phyloP scores from a whole-genome alignment of 345 rosid species.

The Heritiera littoralis region DNA sequence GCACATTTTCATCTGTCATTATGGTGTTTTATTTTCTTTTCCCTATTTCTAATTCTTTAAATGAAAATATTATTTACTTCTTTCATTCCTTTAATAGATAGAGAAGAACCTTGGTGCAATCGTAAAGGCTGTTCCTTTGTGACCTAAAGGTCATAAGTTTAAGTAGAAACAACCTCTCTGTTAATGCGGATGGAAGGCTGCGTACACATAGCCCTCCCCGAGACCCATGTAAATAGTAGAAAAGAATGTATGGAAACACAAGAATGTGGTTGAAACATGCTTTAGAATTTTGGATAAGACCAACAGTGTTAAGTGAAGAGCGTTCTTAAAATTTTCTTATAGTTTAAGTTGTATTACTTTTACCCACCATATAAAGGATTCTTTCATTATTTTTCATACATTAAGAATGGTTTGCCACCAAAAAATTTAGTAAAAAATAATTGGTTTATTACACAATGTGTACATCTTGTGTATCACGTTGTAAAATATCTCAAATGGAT shows the following conservation, averaged over 20 bases:
- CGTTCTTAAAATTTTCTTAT: neutral
- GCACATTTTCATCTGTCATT: neutral
- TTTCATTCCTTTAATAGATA: neutral
- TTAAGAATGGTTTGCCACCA: neutral
- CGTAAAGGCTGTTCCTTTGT: no score
- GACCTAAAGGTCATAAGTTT: no score
- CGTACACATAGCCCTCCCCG: no score
- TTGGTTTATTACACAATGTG: neutral
- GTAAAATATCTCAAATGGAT: neutral
- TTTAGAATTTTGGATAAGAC: slow-evolving; percentile 13
- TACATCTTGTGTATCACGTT: neutral
- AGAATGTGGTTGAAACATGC: slow-evolving; percentile 3
- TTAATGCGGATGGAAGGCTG: no score
- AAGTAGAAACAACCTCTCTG: no score
- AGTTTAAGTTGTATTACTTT: slow-evolving; percentile 6
- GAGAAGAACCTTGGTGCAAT: no score
- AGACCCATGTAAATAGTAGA: no score
- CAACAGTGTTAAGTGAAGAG: neutral
- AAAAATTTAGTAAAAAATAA: neutral
- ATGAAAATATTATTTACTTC: neutral
- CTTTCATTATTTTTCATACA: neutral
- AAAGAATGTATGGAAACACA: neutral
- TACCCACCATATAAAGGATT: neutral
- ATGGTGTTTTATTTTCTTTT: neutral
- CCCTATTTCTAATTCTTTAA: slow-evolving; percentile 1